Percentiles rank a stretch among this genome's conserved stretches.
These are phyloP conservation scores for Diaporthe amygdali DNA, from an alignment of 2,329 filamentous ascomycete genomes.

Conservation along the genomic window DNA sequence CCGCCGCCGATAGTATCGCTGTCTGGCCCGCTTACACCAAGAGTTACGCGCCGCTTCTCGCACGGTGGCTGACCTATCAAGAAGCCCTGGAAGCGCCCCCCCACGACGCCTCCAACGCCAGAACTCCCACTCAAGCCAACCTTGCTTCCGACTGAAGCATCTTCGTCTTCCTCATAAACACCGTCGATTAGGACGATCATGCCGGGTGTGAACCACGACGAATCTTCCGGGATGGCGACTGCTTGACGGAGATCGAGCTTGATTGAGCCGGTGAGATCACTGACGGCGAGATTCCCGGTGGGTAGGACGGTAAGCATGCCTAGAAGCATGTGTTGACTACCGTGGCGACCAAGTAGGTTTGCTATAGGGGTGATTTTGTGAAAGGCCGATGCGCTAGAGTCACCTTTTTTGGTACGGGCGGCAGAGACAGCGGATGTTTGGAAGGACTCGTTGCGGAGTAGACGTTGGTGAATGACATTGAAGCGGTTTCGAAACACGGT, in stretches of 20 bases:
- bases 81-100: slow-evolving; percentile 89
- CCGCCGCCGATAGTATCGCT: slow-evolving; percentile 74
- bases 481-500: slow-evolving; percentile 87
- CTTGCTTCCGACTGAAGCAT: slow-evolving; percentile 61
- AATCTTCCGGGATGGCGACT: slow-evolving; percentile 80
- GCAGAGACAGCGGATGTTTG: slow-evolving; percentile 79
- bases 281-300: slow-evolving; percentile 80
- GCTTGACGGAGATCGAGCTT: slow-evolving; percentile 82
- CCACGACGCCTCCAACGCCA: slow-evolving; percentile 87
- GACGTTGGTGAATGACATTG: slow-evolving; percentile 88
- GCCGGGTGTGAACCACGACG: slow-evolving; percentile 90
- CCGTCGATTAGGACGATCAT: slow-evolving; percentile 97
- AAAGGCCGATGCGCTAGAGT: slow-evolving; percentile 65
- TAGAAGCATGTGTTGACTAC: slow-evolving; percentile 83
- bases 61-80: slow-evolving; percentile 91
- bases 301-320: slow-evolving; percentile 83
- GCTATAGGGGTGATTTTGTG: slow-evolving; percentile 90
- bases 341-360: slow-evolving; percentile 77
- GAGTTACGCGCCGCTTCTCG: slow-evolving; percentile 79
- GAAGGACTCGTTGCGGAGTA: slow-evolving; percentile 92
- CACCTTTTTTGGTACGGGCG: slow-evolving; percentile 62
- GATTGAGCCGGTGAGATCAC: slow-evolving; percentile 88
- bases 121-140: slow-evolving; percentile 72
- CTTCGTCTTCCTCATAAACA: slow-evolving; percentile 93
- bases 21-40: slow-evolving; percentile 71